Percentiles rank a stretch among this genome's conserved stretches.
These are phyloP conservation scores for Volvox reticuliferus DNA, from an alignment of 139 green algal species.

Conservation along the genomic window DNA sequence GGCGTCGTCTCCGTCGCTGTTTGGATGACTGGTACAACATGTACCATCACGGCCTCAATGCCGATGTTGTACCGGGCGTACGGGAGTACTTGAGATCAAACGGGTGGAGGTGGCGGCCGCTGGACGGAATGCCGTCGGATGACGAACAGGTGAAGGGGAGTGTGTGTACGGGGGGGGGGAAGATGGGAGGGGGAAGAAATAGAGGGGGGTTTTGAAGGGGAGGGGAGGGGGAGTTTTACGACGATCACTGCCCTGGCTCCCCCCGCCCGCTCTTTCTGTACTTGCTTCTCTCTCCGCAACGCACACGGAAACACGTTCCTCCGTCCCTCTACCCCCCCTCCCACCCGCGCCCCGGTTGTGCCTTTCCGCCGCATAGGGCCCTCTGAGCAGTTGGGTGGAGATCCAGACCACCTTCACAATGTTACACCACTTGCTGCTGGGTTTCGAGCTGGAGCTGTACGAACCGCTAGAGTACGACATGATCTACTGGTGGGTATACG, in stretches of 20 bases:
- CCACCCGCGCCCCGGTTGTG: too few species aligned
- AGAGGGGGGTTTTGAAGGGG: background rate
- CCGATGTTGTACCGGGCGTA: conserved; percentile 62
- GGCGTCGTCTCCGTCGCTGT: conserved; percentile 73
- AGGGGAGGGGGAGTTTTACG: background rate
- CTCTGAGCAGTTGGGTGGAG: conserved; percentile 81
- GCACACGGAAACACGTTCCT: too few species aligned
- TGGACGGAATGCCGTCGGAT: background rate
- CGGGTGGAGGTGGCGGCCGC: conserved; percentile 24
- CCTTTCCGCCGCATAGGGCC: conserved; percentile 54
- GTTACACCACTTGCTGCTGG: conserved; percentile 81
- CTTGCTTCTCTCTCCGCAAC: too few species aligned
- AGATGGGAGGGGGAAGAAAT: background rate
- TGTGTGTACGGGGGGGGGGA: too few species aligned
- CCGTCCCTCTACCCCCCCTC: too few species aligned
- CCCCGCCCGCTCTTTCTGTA: too few species aligned
- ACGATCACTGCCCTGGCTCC: too few species aligned
- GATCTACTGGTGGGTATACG: conserved; percentile 77
- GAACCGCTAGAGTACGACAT: conserved; percentile 76
- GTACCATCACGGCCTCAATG: conserved; percentile 79
- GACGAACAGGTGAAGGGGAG: background rate
- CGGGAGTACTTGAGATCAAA: background rate
- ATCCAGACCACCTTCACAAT: conserved; percentile 62
- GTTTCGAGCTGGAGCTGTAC: conserved; percentile 89
- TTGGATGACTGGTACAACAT: conserved; percentile 89